Base-by-base conservation (phyloP, 2,329 filamentous ascomycete genomes). In the Tympanopsis confertula region DNA sequence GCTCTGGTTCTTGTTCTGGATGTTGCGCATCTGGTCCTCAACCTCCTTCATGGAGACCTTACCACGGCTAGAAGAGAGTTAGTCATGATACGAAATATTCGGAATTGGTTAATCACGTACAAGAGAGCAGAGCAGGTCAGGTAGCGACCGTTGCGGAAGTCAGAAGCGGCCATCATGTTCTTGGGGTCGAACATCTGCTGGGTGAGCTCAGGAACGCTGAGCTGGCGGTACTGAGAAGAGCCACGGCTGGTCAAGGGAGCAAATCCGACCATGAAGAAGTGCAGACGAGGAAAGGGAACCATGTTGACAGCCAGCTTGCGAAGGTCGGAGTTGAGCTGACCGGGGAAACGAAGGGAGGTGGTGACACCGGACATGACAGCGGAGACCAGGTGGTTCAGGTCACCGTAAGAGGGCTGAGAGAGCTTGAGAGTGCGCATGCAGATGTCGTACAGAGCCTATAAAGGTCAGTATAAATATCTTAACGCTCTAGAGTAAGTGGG, bases 221-320 rank as follows among this genome's bases (percentile, higher is more conserved):
- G 74, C 46, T 81, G 79, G 57, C 81, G 81, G 80, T 85, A 86
- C 50, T 74, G 76, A 67, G 79, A 61, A 45, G 80, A 73, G 52
- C 78, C 78, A 63, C 81, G 79, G 67, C 78, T 82, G 58, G 81
- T 86, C 47, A 86, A 71, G 60, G 81, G 81, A 63, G 81, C 80
- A 59, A 86, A 86, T 55, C 81, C 81, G 56, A 86, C 81, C 81
- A 86, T 86, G 74, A 86, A 86, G 74, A 86, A 86, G 65, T 86
- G 81, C 43, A 86, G 78, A 78, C 81, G 81, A 52, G 81, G 81
- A 75, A 86, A 86, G 42, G 81, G 81, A 63, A 86, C 81, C 55
- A 86, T 85, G 77, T 86, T 86, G 64, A 86, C 81, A 50, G 81
- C 81, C 59, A 86, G 65, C 66, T 86, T 86, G 65, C 81, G 76